Conservation (phyloP, 805 yeast species). For the Yarrowia sp. region DNA sequence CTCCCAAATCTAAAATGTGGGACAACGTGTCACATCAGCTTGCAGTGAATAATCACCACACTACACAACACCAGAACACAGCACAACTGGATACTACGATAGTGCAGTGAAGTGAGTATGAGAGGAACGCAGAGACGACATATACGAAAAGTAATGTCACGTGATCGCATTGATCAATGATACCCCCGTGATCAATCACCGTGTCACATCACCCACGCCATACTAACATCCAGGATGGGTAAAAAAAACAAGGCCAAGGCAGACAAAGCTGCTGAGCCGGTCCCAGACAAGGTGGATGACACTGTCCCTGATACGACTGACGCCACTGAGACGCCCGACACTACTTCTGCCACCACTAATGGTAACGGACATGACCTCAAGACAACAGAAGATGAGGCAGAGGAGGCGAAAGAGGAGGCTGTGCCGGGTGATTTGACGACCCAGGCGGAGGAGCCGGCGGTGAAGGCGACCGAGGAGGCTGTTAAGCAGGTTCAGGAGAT, state of each 20-base stretch:
- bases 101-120: neutral
- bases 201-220: conserved; percentile 1
- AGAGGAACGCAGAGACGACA: no score
- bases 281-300: neutral
- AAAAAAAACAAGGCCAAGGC: conserved; percentile 24
- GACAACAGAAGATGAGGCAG: neutral
- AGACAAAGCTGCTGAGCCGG: neutral
- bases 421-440: conserved; percentile 10
- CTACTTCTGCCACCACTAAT: neutral
- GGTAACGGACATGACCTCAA: neutral
- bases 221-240: conserved; percentile 13
- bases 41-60: neutral
- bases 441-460: conserved; percentile 24
- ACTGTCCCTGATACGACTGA: neutral
- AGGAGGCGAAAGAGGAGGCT: conserved; percentile 27
- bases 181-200: no score
- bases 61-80: no score
- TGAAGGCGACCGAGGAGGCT: conserved; percentile 10
- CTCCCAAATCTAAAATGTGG: neutral
- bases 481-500: neutral
- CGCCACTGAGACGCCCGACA: neutral
- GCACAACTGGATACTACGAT: neutral
- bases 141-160: no score
- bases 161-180: no score
- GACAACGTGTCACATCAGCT: conserved; percentile 25